Evolutionary conservation across 2,329 filamentous ascomycete genomes (phyloP), one percentile per base, ranked within the genome.

Genomic region (Xylaria sp.): DNA sequence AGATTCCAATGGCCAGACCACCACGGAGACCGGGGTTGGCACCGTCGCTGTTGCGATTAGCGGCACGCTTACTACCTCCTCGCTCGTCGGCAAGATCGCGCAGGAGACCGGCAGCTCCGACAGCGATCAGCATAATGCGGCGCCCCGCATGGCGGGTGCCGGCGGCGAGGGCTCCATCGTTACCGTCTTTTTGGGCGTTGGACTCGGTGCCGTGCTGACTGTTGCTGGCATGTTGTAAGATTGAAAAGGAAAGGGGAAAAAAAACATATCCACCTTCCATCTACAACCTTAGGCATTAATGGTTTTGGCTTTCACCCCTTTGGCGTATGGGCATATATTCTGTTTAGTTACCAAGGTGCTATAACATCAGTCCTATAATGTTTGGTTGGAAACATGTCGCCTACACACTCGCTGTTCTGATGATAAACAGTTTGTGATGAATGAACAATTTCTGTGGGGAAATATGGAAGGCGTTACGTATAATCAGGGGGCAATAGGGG

Each of bases 1-100:
- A 2, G 69, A 72, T 37, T n/a, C 55, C 9, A 57, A 67, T 25
- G 74, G 76, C 56, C 64, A 67, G 6, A 69, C 73, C 58, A 72
- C 69, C 5, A 74, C 74, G 25, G 66, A 67, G 49, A 72, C 72
- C 0, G 72, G 70, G 4, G 40, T 72, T 19, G 72, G 73, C 7
- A 73, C 71, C 1, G 71, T 74, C 11, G 71, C 69, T 43, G 55
- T 72, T 3, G 73, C 76, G 14, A 67, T 74, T 37, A 76, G 76
- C 60, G 74, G 78, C 38, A 72, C 73, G 47, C 46, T 73, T n/a
- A 75, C 74, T 1, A 75, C 74, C 7, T 69, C 61, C 5, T 70
- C 72, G 12, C 28, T 75, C 4, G 63, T 69, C n/a, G 57, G 60
- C 12, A 55, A 55, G 15, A 51, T 64, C 2, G 64, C 62, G 1